Conservation (phyloP, 768 basidiomycete genomes). For the Lanmaoa rubissima region DNA sequence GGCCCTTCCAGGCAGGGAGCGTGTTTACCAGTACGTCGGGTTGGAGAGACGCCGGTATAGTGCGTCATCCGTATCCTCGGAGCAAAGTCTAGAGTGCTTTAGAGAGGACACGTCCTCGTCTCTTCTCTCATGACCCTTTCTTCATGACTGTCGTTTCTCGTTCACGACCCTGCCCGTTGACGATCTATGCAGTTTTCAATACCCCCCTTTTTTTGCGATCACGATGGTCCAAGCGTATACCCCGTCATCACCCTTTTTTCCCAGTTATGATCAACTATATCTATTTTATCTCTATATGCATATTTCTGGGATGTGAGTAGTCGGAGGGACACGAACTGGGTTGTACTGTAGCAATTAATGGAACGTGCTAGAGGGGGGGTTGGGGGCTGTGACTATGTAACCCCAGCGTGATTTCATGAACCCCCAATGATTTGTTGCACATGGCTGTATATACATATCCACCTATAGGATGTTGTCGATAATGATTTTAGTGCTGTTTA, state of each 20-base stretch:
- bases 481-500: background rate
- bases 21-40: constrained; percentile 34
- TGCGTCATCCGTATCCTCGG: background rate
- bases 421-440: background rate
- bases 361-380: constrained; percentile 5
- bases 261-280: constrained; percentile 13
- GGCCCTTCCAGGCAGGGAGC: constrained; percentile 26
- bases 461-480: constrained; percentile 1
- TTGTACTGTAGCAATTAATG: constrained; percentile 14
- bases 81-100: background rate
- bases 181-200: background rate
- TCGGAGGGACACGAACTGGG: constrained; percentile 1
- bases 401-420: constrained; percentile 4
- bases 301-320: constrained; percentile 8
- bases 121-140: constrained; percentile 11
- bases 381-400: background rate
- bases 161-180: constrained; percentile 16
- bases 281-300: constrained; percentile 17
- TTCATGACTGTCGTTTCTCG: constrained; percentile 7
- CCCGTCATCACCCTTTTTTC: background rate
- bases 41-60: constrained; percentile 3
- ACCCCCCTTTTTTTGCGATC: constrained; percentile 1
- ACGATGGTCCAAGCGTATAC: constrained; percentile 12
- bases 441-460: background rate
- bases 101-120: background rate